phyloP scores from a whole-genome alignment of 140 eudicot genomes.

The Senecio squalidus region DNA sequence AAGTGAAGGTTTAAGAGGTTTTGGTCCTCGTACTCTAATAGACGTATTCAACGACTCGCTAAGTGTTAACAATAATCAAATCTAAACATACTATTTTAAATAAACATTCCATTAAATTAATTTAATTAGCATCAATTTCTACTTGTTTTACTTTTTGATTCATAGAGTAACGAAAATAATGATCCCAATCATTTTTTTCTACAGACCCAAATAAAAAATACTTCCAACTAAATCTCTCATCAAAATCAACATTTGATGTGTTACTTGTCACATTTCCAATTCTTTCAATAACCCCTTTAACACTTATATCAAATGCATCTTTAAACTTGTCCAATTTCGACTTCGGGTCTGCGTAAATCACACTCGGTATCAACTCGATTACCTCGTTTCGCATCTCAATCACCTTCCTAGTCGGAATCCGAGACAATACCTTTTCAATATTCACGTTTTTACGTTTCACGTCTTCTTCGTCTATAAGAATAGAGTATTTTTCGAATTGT shows the following conservation, averaged over 20 bases:
- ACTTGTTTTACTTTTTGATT: constrained; percentile 16
- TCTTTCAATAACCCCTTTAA: constrained; percentile 52
- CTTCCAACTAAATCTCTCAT: constrained; percentile 69
- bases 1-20: too few species aligned
- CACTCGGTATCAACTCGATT: constrained; percentile 53
- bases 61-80: too few species aligned
- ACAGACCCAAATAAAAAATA: constrained; percentile 49
- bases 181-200: constrained; percentile 73
- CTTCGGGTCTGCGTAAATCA: constrained; percentile 62
- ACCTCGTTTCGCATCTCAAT: constrained; percentile 65
- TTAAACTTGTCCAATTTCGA: constrained; percentile 34
- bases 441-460: constrained; percentile 43
- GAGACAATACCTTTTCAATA: constrained; percentile 39
- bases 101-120: neutral
- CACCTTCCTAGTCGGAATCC: constrained; percentile 34
- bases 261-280: constrained; percentile 31
- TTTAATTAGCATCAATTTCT: neutral
- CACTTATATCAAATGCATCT: constrained; percentile 79
- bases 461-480: constrained; percentile 60
- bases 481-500: constrained; percentile 52
- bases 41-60: too few species aligned
- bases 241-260: constrained; percentile 33
- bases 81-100: too few species aligned
- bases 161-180: constrained; percentile 35
- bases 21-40: too few species aligned